Conservation (phyloP, 1,284 basidiomycete species). For the Gyrodon tennesseensis region DNA sequence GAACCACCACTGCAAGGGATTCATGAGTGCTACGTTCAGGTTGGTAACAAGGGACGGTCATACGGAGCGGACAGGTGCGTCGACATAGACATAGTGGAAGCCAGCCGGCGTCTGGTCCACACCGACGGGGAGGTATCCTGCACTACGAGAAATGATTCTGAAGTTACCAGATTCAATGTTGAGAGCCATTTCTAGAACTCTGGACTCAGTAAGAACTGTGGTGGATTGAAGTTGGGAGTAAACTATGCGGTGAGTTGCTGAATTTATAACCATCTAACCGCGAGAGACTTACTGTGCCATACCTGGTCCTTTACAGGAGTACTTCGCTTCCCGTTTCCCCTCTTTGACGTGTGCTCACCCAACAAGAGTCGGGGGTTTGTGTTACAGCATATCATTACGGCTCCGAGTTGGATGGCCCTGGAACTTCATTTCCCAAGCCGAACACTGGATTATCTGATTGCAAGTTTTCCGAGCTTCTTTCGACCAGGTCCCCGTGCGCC, state of each 20-base stretch:
- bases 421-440: no score
- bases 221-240: background rate
- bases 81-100: no score
- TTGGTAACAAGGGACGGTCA: background rate
- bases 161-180: fast-evolving
- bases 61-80: background rate
- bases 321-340: background rate
- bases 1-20: background rate
- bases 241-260: background rate
- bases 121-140: background rate
- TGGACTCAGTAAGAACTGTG: background rate
- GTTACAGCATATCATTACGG: background rate
- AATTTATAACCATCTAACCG: background rate
- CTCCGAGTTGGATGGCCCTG: no score
- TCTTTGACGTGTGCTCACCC: no score
- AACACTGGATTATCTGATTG: no score
- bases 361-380: background rate
- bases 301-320: background rate
- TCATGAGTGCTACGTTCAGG: background rate
- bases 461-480: background rate
- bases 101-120: no score
- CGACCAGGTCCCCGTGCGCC: background rate
- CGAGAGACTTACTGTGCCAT: background rate
- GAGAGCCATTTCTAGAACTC: background rate
- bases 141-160: background rate